Evolutionary conservation across 352 stramenopile genomes (phyloP).

Genomic region (Pythium plurisporium): DNA sequence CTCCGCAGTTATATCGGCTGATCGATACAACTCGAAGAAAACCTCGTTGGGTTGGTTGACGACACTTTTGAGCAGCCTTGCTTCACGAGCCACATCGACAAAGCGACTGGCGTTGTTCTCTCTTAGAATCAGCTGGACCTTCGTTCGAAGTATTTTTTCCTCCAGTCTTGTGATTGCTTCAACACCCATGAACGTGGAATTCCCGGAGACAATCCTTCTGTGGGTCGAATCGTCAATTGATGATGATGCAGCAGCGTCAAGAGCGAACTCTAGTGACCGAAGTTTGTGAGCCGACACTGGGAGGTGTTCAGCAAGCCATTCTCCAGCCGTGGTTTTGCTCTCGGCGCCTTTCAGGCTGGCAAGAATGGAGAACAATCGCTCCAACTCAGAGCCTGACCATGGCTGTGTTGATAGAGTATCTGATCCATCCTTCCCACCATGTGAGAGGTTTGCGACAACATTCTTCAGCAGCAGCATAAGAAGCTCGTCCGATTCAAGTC

Average conservation of each 20-base stretch:
- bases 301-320: slow-evolving; percentile 27
- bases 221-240: background rate
- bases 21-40: slow-evolving; percentile 33
- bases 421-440: background rate
- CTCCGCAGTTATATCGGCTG: background rate
- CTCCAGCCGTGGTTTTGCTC: slow-evolving; percentile 26
- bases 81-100: slow-evolving; percentile 4
- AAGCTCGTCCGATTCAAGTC: slow-evolving; percentile 60
- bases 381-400: slow-evolving; percentile 19
- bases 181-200: slow-evolving; percentile 21
- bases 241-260: slow-evolving; percentile 14
- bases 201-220: background rate
- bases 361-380: slow-evolving; percentile 24
- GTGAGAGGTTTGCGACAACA: slow-evolving; percentile 32
- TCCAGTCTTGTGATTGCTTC: slow-evolving; percentile 22
- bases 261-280: slow-evolving; percentile 25
- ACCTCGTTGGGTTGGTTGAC: slow-evolving; percentile 20
- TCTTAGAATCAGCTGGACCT: slow-evolving; percentile 24
- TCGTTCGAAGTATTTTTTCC: slow-evolving; percentile 17
- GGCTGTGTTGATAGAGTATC: background rate
- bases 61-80: slow-evolving; percentile 14
- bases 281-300: slow-evolving; percentile 23
- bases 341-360: slow-evolving; percentile 18
- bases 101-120: slow-evolving; percentile 6
- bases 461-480: slow-evolving; percentile 75